Conservation (phyloP, 768 basidiomycete genomes). For the Mycena galopus region DNA sequence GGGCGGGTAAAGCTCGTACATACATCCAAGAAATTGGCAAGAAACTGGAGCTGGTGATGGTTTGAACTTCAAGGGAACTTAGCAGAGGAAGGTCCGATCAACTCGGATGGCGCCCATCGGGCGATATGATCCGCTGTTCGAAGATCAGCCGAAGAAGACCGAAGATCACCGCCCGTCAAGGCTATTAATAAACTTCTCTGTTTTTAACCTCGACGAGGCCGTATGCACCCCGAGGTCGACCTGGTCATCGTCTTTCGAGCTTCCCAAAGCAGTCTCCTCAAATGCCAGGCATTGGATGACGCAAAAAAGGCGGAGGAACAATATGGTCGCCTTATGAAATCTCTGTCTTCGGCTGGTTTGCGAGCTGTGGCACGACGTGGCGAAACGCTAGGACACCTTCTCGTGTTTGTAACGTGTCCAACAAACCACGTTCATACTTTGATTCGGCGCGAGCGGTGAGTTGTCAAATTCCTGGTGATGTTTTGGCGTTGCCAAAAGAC, state of each 20-base stretch:
- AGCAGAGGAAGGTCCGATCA: no score
- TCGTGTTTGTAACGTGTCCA: constrained; percentile 83
- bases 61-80: no score
- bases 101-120: no score
- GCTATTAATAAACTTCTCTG: no score
- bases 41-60: no score
- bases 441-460: constrained; percentile 82
- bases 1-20: no score
- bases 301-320: constrained; percentile 76
- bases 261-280: constrained; percentile 63
- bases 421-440: constrained; percentile 71
- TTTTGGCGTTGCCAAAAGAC: no score
- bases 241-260: constrained; percentile 81
- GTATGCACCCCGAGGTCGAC: constrained; percentile 72
- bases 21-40: no score
- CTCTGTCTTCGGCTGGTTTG: constrained; percentile 73
- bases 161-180: no score
- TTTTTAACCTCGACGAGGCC: constrained; percentile 6
- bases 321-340: constrained; percentile 74
- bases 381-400: constrained; percentile 77
- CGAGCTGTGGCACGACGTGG: constrained; percentile 82
- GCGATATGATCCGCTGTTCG: no score
- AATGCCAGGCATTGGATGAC: constrained; percentile 72
- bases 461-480: constrained; percentile 13
- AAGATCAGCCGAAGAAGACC: no score